phyloP scores from a whole-genome alignment of 805 yeast species.

The Schizosaccharomyces cryophilus region DNA sequence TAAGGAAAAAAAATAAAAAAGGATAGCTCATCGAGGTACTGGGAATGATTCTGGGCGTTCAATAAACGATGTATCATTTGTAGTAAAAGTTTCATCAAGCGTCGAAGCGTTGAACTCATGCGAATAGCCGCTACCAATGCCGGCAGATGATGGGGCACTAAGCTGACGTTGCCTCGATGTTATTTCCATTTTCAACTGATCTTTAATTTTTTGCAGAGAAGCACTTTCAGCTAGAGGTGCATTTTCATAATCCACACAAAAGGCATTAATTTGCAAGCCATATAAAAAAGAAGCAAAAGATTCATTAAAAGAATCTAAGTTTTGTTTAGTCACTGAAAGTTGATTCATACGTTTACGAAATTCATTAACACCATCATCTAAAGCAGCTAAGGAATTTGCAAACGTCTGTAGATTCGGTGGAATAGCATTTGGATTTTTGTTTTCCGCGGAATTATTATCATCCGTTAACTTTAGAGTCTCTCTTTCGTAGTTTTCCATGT shows the following conservation, averaged over 20 bases:
- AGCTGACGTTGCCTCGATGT: too few species aligned
- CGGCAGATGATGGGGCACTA: not conserved
- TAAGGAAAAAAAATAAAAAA: too few species aligned
- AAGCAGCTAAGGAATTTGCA: slow-evolving; percentile 2
- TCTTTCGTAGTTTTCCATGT: slow-evolving; percentile 1
- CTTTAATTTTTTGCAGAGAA: not conserved
- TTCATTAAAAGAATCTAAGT: slow-evolving; percentile 45
- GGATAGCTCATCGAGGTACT: not conserved
- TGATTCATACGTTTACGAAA: slow-evolving; percentile 35
- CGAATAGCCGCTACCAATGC: not conserved
- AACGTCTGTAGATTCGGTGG: not conserved
- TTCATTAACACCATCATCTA: slow-evolving; percentile 17
- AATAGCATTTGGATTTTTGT: not conserved
- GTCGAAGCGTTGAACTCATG: not conserved
- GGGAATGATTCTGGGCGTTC: not conserved
- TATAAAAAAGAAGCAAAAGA: slow-evolving; percentile 51
- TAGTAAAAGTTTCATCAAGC: not conserved
- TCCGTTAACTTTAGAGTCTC: not conserved
- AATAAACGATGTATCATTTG: slow-evolving; percentile 1
- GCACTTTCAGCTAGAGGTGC: slow-evolving; percentile 1
- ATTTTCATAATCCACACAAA: slow-evolving; percentile 42
- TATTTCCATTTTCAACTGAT: not conserved
- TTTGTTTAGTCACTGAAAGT: slow-evolving; percentile 34
- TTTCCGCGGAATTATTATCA: not conserved
- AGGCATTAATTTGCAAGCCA: slow-evolving; percentile 64